phyloP scores from a whole-genome alignment of 306 rosid species.

The cucumber (Cucumis sativus) region Cucumber_9930_V3 NC_026659.2:10955501-10956000 shows the following conservation, averaged over 20 bases:
- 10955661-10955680: constrained; percentile 75
- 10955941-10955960: constrained; percentile 14
- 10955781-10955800: neutral
- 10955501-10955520: neutral
- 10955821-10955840: constrained; percentile 81
- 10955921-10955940: constrained; percentile 20
- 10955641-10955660: constrained; percentile 82
- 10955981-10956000: constrained; percentile 4
- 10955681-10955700: constrained; percentile 76
- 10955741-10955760: constrained; percentile 86
- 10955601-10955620: constrained; percentile 65
- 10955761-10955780: constrained; percentile 11
- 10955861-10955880: constrained; percentile 46
- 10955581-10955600: constrained; percentile 60
- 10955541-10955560: neutral
- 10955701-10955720: constrained; percentile 47
- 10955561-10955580: constrained; percentile 70
- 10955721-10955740: constrained; percentile 96
- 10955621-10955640: constrained; percentile 73
- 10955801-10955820: constrained; percentile 33
- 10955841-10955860: constrained; percentile 71
- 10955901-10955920: constrained; percentile 17
- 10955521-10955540: neutral
- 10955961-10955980: neutral
- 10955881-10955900: constrained; percentile 35